A percentile compares a stretch with the other conserved stretches of the same genome.
These are phyloP conservation scores for Paracamarosporium sp. DNA, from an alignment of 2,329 filamentous ascomycete species.

Conservation along the genomic window DNA sequence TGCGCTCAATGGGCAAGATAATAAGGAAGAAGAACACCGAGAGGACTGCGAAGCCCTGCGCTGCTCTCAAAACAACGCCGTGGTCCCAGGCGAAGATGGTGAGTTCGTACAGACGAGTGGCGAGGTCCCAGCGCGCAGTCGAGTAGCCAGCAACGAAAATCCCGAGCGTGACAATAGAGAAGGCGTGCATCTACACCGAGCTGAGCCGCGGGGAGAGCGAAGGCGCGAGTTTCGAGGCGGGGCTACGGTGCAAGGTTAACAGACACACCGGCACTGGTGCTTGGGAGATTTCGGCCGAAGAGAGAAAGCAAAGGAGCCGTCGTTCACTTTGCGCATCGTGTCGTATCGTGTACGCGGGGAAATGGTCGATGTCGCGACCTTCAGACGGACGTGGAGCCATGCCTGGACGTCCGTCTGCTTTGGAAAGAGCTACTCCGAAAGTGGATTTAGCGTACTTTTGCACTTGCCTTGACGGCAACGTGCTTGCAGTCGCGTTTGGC, in stretches of 20 bases:
- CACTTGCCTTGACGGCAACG: not conserved
- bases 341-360: not conserved
- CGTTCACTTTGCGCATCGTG: slow-evolving; percentile 1
- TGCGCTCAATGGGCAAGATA: slow-evolving; percentile 80
- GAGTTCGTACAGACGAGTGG: slow-evolving; percentile 95
- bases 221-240: not conserved
- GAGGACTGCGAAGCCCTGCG: slow-evolving; percentile 83
- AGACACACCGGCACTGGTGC: not conserved
- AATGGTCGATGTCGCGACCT: not conserved
- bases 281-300: not conserved
- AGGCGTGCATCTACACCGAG: slow-evolving; percentile 84
- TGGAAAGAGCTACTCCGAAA: not conserved
- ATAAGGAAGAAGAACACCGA: slow-evolving; percentile 85
- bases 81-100: slow-evolving; percentile 98
- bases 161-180: slow-evolving; percentile 91
- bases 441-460: not conserved
- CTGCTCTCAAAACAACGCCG: slow-evolving; percentile 88
- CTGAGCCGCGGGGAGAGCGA: slow-evolving; percentile 18
- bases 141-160: slow-evolving; percentile 99
- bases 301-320: not conserved
- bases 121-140: slow-evolving; percentile 98
- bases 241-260: not conserved
- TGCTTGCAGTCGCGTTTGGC: not conserved
- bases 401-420: not conserved
- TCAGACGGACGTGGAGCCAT: not conserved